These are phyloP conservation scores for Cystoderma amianthinum DNA, from an alignment of 768 basidiomycete genomes.

Conservation along the genomic window DNA sequence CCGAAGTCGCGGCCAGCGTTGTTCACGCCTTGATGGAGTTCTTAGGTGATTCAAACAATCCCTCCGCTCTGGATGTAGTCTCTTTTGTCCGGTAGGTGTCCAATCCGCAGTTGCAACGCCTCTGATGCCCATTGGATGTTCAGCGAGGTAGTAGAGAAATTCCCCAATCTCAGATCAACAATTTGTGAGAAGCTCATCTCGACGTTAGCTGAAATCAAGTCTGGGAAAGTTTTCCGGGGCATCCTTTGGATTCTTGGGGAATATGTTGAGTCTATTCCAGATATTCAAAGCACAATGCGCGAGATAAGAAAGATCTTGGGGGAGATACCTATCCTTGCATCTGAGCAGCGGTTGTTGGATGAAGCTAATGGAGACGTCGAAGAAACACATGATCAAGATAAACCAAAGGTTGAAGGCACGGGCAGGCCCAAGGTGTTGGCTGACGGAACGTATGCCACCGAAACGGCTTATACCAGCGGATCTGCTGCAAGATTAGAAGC, in stretches of 20 bases:
- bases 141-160: conserved; percentile 96
- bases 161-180: conserved; percentile 75
- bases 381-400: conserved; percentile 46
- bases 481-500: conserved; percentile 63
- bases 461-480: conserved; percentile 78
- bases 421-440: conserved; percentile 77
- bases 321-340: conserved; percentile 95
- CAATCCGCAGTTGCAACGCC: neutral
- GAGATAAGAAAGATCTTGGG: conserved; percentile 84
- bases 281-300: conserved; percentile 67
- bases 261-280: conserved; percentile 64
- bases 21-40: conserved; percentile 93
- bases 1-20: conserved; percentile 92
- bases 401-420: conserved; percentile 32
- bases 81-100: conserved; percentile 42
- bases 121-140: conserved; percentile 3
- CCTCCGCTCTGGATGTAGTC: conserved; percentile 92
- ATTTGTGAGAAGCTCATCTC: conserved; percentile 82
- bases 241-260: conserved; percentile 98
- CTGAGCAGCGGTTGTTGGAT: conserved; percentile 78
- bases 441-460: conserved; percentile 97
- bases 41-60: conserved; percentile 91
- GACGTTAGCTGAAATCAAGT: conserved; percentile 84
- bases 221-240: conserved; percentile 94
- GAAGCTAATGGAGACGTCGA: conserved; percentile 47